Percentiles rank a stretch among this genome's conserved stretches.
Evolutionary conservation across 2,329 filamentous ascomycete species (phyloP).

Genomic region (Penicillium brasilianum): DNA sequence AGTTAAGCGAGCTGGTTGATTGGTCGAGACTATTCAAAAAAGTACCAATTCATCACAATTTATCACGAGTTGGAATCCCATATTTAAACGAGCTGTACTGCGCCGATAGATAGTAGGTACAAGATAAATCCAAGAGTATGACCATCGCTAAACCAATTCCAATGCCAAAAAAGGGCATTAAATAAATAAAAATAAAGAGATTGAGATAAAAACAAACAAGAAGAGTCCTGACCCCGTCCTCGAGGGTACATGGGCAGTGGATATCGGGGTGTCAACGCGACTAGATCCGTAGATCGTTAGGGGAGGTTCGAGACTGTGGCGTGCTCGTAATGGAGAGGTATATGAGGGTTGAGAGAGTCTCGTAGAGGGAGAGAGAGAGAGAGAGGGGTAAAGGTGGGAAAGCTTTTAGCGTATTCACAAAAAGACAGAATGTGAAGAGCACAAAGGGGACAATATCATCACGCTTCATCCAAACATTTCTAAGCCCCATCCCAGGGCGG

Average conservation of each 20-base stretch:
- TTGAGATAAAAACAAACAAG: background rate
- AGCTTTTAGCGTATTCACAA: conserved; percentile 11
- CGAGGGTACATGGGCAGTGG: background rate
- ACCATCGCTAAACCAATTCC: conserved; percentile 26
- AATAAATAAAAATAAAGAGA: conserved; percentile 4
- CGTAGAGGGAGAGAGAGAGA: background rate
- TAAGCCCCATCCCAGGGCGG: background rate
- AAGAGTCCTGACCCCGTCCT: background rate
- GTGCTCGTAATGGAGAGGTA: background rate
- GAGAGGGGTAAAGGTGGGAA: background rate
- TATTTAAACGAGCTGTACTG: conserved; percentile 6
- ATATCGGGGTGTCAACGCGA: conserved; percentile 1
- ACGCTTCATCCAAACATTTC: background rate
- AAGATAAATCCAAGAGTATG: conserved; percentile 23
- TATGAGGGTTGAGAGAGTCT: background rate
- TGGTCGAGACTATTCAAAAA: no score
- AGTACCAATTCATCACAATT: no score
- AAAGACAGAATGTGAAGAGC: background rate
- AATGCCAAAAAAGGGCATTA: conserved; percentile 5
- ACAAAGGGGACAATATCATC: background rate
- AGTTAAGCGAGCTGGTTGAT: no score
- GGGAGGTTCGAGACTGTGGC: background rate
- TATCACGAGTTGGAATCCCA: background rate
- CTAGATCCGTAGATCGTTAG: background rate
- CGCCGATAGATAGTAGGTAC: conserved; percentile 21